These are phyloP conservation scores for Paecilomyces fulvus DNA, from an alignment of 2,329 filamentous ascomycete genomes.

Conservation along the genomic window DNA sequence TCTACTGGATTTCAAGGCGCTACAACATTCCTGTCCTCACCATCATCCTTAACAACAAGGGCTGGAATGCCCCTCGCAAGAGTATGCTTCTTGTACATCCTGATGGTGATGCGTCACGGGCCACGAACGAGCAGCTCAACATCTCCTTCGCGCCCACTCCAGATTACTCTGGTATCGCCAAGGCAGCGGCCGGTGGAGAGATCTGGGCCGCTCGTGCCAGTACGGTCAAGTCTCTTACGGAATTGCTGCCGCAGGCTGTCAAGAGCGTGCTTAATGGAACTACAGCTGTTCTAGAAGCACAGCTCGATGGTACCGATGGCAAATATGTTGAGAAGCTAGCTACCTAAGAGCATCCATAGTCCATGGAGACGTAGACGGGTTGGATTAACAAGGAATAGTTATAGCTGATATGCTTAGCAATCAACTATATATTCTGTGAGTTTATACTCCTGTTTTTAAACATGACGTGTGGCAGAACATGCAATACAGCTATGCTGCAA, in stretches of 20 bases:
- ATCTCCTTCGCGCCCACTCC: conserved; percentile 59
- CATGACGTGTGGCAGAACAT: no score
- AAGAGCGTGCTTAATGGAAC: conserved; percentile 48
- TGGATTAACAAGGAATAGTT: neutral
- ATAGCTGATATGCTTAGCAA: neutral
- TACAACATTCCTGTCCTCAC: conserved; percentile 60
- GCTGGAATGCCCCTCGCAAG: conserved; percentile 59
- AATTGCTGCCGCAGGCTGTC: conserved; percentile 49
- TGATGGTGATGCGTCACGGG: conserved; percentile 52
- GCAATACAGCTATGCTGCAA: no score
- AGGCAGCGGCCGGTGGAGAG: conserved; percentile 54
- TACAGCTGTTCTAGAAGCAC: conserved; percentile 55
- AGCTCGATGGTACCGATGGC: conserved; percentile 48
- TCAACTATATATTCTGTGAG: neutral
- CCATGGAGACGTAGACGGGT: neutral
- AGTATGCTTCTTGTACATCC: conserved; percentile 59
- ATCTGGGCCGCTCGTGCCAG: conserved; percentile 53
- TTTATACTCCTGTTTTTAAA: no score
- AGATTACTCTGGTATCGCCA: conserved; percentile 60
- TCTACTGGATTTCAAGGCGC: conserved; percentile 60
- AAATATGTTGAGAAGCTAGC: conserved; percentile 36
- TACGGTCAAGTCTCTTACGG: conserved; percentile 48
- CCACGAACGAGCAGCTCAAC: conserved; percentile 56
- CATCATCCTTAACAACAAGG: conserved; percentile 62
- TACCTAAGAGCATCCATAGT: neutral